Evolutionary conservation across 2,329 filamentous ascomycete species (phyloP), one percentile per base, ranked within the genome.

Genomic region (Pestalotiopsis sp.): DNA sequence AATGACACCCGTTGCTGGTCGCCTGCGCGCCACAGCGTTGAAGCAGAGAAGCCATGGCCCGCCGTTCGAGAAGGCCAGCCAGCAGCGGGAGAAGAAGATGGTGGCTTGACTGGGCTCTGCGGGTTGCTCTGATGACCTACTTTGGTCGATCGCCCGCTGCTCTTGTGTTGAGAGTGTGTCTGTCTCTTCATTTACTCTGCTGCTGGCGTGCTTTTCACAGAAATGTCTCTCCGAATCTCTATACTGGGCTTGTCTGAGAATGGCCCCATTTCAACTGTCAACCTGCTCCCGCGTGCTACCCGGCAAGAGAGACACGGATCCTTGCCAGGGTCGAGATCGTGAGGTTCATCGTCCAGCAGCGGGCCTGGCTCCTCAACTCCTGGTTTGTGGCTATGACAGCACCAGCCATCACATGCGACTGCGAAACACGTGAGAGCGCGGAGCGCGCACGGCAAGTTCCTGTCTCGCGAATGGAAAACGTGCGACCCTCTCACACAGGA

Each of bases 1-100:
- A 49, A 58, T 68, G 66, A 52, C 61, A 65, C 66, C 66, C 45
- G 45, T n/a, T n/a, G 52, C 59, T 65, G 49, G 66, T 36, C 60
- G 60, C 23, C 61, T 41, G 20, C 66, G n/a, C 61, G 61, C 56
- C 56, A 38, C 56, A 49, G 52, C 60, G 11, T 38, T 38, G 59
- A 36, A 36, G 31, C 64, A 45, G n/a, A 41, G 41, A 66, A 56
- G 36, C 23, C 45, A 39, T 56, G 49, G 49, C 36, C 31, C 45
- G 52, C 61, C 58, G 62, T 67, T 67, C 66, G 59, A 62, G 66
- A 67, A 67, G 36, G 61, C 20, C 13, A 39, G 59, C 31, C 45
- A 20, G 45, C 45, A 52, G 45, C 45, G 45, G n/a, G 45, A 52
- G 45, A 52, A 52, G 36, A 39, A 52, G 52, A 62, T 38, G 39